These are phyloP conservation scores for Hymenoscyphus linearis DNA, from an alignment of 2,329 filamentous ascomycete genomes.

Conservation along the genomic window DNA sequence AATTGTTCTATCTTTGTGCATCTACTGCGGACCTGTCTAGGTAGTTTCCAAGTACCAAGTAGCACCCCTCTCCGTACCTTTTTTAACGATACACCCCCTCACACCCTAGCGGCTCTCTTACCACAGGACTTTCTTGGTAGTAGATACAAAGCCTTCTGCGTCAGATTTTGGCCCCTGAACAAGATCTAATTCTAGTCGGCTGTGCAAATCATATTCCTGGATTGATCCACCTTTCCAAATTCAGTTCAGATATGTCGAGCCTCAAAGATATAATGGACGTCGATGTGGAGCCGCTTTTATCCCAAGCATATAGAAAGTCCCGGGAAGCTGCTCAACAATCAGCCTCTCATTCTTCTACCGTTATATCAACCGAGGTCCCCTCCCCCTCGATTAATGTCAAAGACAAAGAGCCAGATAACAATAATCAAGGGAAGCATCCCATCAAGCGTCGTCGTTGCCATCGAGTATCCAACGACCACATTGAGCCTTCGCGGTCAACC, in stretches of 20 bases:
- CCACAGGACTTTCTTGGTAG: constrained; percentile 22
- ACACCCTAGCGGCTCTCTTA: constrained; percentile 12
- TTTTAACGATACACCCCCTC: constrained; percentile 12
- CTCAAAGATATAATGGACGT: constrained; percentile 35
- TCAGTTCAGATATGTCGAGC: constrained; percentile 30
- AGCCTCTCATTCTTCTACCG: constrained; percentile 22
- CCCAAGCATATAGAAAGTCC: constrained; percentile 31
- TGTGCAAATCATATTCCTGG: constrained; percentile 28
- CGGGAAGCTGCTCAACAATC: constrained; percentile 28
- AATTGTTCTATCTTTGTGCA: constrained; percentile 31
- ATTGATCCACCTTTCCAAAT: constrained; percentile 26
- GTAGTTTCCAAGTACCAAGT: constrained; percentile 21
- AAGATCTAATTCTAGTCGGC: constrained; percentile 28
- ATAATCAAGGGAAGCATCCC: constrained; percentile 21
- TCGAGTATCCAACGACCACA: constrained; percentile 22
- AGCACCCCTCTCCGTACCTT: constrained; percentile 13
- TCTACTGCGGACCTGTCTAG: constrained; percentile 24
- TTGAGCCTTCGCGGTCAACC: constrained; percentile 16
- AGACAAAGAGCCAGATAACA: constrained; percentile 6
- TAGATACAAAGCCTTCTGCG: constrained; percentile 19
- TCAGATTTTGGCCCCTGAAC: constrained; percentile 24
- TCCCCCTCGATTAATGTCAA: constrained; percentile 19
- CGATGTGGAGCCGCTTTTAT: constrained; percentile 33
- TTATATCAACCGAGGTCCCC: constrained; percentile 19
- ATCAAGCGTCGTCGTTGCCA: constrained; percentile 28